Evolutionary conservation across 192 early-diverging fungal genomes (phyloP), one percentile per base, ranked within the genome.

Genomic region (Funneliformis geosporum): DNA sequence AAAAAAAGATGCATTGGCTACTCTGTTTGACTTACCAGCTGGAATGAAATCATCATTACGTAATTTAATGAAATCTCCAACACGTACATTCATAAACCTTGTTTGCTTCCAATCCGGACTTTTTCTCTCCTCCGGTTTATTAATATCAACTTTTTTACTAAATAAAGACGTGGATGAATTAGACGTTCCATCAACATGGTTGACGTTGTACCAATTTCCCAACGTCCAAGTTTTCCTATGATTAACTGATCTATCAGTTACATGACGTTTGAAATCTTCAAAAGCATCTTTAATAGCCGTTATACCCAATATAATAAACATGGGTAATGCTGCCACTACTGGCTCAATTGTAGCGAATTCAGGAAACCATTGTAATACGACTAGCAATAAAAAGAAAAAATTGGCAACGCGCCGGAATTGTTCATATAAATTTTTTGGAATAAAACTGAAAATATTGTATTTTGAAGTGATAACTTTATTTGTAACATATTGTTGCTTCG

Each of bases 391-490:
- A 83, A 99, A 99, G 81, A 95, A 99, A 40, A 97, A 89, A 82
- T 99, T 99, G 65, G 97, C 97, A 10, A 96, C 87, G 33, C 91
- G 86, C 1, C 94, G 90, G 83, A 99, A 99, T 87, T 99, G 96
- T 88, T 97, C 96, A 81, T 94, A 94, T 62, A 99, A 82, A 71
- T 97, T 97, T 81, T 95, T 96, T n/a, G 96, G 96, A 5, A 99
- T 82, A 85, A 98, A 99, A 0, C 92, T 92, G 8, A 94, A 33
- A 9, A 93, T 75, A 1, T 93, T 93, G 87, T 99, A 99, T 80
- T 99, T 97, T 25, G 92, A 89, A 0, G 97, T 98, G 47, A 89
- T 85, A 38, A 98, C 90, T 80, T 92, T 90, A 86, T 98, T 98
- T 80, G 85, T 84, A 28, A 85, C 79, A 80, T 92, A 97, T 23